Base-by-base conservation (phyloP, 345 rosid genomes). In the Brassica juncea region DNA sequence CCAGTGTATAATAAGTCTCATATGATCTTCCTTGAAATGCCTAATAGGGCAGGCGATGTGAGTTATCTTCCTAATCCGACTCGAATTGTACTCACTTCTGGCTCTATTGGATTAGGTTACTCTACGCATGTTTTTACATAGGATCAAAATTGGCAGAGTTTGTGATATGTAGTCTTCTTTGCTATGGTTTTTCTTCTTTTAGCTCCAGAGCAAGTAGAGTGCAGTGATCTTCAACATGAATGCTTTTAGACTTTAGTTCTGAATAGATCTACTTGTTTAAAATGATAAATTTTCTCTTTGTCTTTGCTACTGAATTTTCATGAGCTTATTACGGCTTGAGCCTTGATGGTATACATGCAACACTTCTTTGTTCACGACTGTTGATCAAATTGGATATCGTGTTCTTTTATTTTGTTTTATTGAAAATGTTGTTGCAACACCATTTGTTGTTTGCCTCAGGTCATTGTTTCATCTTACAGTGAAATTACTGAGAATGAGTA, bases 1-100 rank as follows among this genome's bases (percentile, higher is more conserved):
- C 92, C 99, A 49, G 55, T 84, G 15, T 95, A 91, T 76, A 93
- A 91, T 81, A 93, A 95, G 80, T 84, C 94, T 83, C 98, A 93
- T 82, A 80, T 95, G 94, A 89, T 95, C 82, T 88, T 86, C 86
- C 94, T 95, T 54, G 90, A 88, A 74, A 84, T 95, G 84, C 92
- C 97, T 21, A 69, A 81, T 47, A 62, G 88, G 28, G 79, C 81
- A 35, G 97, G 93, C 49, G 97, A 95, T 80, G 99, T 93, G 78
- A 74, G 96, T 82, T 65, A 34, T 68, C 1, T 59, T 57, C 77
- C 44, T 42, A 35, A 35, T 35, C 66, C 11, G 15, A 7, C 8
- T 2, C 27, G 0, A 25, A 44, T 1, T 57, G 11, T 57, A 21
- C 25, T 72, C 6, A 42, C 37, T 59, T 35, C 9, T 59, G 52